These are phyloP conservation scores for Hyaloscypha hepaticicola DNA, from an alignment of 495 filamentous ascomycete genomes.

Conservation along the genomic window DNA sequence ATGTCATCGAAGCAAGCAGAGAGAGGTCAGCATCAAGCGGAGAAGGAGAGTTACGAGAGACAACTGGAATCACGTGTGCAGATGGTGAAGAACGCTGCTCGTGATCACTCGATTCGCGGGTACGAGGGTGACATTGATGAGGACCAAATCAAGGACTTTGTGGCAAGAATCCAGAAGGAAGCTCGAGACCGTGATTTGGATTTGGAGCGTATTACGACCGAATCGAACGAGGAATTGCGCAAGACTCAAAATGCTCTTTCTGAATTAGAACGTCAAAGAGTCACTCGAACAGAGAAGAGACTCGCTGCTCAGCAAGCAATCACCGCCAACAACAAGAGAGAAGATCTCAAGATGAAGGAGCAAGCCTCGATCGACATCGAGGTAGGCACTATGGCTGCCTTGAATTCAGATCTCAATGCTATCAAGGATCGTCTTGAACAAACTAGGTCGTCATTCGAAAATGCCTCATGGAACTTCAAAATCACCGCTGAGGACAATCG, in stretches of 20 bases:
- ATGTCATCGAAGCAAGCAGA: slow-evolving; percentile 77
- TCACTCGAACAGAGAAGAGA: slow-evolving; percentile 68
- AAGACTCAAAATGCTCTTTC: slow-evolving; percentile 64
- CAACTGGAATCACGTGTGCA: slow-evolving; percentile 66
- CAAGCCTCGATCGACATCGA: slow-evolving; percentile 72
- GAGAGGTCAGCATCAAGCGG: slow-evolving; percentile 77
- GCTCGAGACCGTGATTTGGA: slow-evolving; percentile 73
- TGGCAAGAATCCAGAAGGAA: slow-evolving; percentile 70
- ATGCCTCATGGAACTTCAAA: slow-evolving; percentile 65
- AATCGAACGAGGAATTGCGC: slow-evolving; percentile 68
- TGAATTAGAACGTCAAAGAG: slow-evolving; percentile 65
- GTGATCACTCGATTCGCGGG: slow-evolving; percentile 77
- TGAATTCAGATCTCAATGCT: slow-evolving; percentile 72
- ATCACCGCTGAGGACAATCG: slow-evolving; percentile 60
- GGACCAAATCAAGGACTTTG: slow-evolving; percentile 69
- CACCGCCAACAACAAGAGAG: slow-evolving; percentile 64
- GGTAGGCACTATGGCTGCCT: slow-evolving; percentile 73
- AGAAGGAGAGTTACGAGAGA: slow-evolving; percentile 81
- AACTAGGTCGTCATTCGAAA: slow-evolving; percentile 58
- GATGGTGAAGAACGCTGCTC: slow-evolving; percentile 75
- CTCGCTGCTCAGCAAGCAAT: slow-evolving; percentile 67
- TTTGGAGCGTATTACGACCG: slow-evolving; percentile 69
- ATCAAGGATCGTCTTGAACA: slow-evolving; percentile 59
- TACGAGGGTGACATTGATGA: slow-evolving; percentile 80
- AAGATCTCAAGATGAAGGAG: slow-evolving; percentile 58